Conservation (phyloP, 805 yeast genomes). For the Saturnispora sanitii region DNA sequence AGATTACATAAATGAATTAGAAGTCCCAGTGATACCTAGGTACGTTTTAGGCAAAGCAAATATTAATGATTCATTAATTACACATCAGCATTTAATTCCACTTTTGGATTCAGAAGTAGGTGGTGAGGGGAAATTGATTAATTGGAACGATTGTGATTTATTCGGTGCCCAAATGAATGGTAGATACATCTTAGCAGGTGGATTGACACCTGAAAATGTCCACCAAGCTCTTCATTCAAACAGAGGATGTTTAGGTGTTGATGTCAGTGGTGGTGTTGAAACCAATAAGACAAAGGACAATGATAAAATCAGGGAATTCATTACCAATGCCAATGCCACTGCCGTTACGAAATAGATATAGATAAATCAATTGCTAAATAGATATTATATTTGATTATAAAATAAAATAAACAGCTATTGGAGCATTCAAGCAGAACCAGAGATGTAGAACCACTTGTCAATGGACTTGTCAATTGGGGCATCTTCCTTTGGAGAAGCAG, state of each 20-base stretch:
- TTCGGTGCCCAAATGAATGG: conserved; percentile 27
- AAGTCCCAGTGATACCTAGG: conserved; percentile 62
- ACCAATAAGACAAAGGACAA: conserved; percentile 64
- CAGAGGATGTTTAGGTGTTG: conserved; percentile 73
- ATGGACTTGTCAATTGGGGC: conserved; percentile 94
- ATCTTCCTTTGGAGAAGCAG: conserved; percentile 62
- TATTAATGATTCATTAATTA: conserved; percentile 16
- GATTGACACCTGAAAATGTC: conserved; percentile 71
- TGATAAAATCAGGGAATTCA: conserved; percentile 49
- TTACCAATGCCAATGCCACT: conserved; percentile 38
- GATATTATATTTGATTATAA: too few species aligned
- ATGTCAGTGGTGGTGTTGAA: conserved; percentile 91
- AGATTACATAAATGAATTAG: conserved; percentile 30
- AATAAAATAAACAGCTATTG: not conserved
- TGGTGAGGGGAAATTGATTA: conserved; percentile 77
- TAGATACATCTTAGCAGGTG: conserved; percentile 76
- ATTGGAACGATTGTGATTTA: conserved; percentile 50
- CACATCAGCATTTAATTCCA: conserved; percentile 40
- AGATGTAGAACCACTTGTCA: conserved; percentile 98
- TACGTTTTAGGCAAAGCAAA: conserved; percentile 50
- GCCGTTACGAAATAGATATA: not conserved
- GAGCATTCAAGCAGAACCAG: conserved; percentile 45
- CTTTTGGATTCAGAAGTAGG: conserved; percentile 83
- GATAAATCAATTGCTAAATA: not conserved
- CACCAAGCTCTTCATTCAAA: conserved; percentile 34